phyloP scores from a whole-genome alignment of 371 early-diverging fungal genomes.

The Mortierella sp. region DNA sequence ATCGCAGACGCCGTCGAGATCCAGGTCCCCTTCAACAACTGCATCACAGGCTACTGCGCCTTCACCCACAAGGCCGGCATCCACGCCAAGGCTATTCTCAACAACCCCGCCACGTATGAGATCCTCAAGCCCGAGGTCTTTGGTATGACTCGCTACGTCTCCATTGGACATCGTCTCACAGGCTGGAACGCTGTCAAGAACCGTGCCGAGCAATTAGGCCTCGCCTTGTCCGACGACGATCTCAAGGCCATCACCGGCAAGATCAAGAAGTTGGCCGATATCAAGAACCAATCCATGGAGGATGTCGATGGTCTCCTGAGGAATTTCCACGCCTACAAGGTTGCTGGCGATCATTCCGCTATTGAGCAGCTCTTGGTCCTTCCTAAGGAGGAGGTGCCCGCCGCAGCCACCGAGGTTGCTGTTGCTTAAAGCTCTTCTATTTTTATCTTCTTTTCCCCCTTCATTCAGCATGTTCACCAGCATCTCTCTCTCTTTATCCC shows the following conservation, averaged over 20 bases:
- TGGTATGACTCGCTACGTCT: slow-evolving; percentile 97
- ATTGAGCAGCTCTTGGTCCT: slow-evolving; percentile 53
- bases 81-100: slow-evolving; percentile 98
- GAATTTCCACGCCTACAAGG: slow-evolving; percentile 69
- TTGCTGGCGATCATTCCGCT: slow-evolving; percentile 61
- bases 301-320: slow-evolving; percentile 86
- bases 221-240: slow-evolving; percentile 89
- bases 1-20: slow-evolving; percentile 96
- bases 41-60: slow-evolving; percentile 97
- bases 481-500: neutral
- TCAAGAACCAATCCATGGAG: slow-evolving; percentile 89
- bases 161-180: slow-evolving; percentile 96
- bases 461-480: slow-evolving; percentile 9
- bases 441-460: neutral
- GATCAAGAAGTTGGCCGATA: slow-evolving; percentile 95
- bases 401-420: slow-evolving; percentile 13
- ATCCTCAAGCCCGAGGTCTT: slow-evolving; percentile 97
- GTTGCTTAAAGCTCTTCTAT: slow-evolving; percentile 16
- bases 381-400: slow-evolving; percentile 25
- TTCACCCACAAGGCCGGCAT: slow-evolving; percentile 99
- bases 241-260: slow-evolving; percentile 93
- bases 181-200: slow-evolving; percentile 99
- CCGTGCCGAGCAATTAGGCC: slow-evolving; percentile 90
- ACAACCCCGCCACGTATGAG: slow-evolving; percentile 98
- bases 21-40: slow-evolving; percentile 98